Evolutionary conservation across 495 filamentous ascomycete species (phyloP), one percentile per base, ranked within the genome.

Genomic region (Xylaria sp.): DNA sequence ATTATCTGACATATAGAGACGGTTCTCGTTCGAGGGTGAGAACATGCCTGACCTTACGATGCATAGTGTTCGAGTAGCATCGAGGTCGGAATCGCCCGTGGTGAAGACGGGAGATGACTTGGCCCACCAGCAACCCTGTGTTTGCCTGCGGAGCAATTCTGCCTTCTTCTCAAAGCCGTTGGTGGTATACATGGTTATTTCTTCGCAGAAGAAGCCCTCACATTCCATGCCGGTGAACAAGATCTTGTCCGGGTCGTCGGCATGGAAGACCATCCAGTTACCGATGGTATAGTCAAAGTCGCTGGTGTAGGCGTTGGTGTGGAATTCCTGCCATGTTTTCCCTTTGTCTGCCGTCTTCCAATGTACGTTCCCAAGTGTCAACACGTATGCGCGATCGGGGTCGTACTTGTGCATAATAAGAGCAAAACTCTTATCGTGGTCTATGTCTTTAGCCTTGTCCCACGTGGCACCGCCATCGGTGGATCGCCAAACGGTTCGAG

Each of bases 321-420:
- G 75, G 78, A 97, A 98, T 24, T 86, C 78, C 41, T 82, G 80
- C 97, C 97, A 99, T 7, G 86, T 88, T 80, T 94, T 84, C 21
- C 93, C 96, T 73, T 88, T 86, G 80, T 99, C 89, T 8, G 85
- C 85, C 0, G 96, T 98, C 50, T 91, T 88, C 87, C 90, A 97
- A 81, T 98, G 94, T 52, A 77, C 82, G 24, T 81, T 83, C n/a
- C 85, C 81, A 41, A 77, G 78, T 24, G 92, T 92, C 44, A 97
- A 75, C 63, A 91, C 88, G 71, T 97, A 95, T 12, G 96, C 96
- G 71, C 90, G 87, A 57, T 92, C 82, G 26, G 89, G 84, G 77
- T 98, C 91, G 77, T 88, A 92, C 17, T 91, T 90, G 82, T 98
- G 95, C 81, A 89, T 87, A 68, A 84, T 77, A 40, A 98, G 83